A percentile compares a stretch with the other conserved stretches of the same genome.
These are phyloP conservation scores for Plasmodium cynomolgi DNA, from an alignment of 169 alveolate genomes.

Conservation along the genomic window DNA sequence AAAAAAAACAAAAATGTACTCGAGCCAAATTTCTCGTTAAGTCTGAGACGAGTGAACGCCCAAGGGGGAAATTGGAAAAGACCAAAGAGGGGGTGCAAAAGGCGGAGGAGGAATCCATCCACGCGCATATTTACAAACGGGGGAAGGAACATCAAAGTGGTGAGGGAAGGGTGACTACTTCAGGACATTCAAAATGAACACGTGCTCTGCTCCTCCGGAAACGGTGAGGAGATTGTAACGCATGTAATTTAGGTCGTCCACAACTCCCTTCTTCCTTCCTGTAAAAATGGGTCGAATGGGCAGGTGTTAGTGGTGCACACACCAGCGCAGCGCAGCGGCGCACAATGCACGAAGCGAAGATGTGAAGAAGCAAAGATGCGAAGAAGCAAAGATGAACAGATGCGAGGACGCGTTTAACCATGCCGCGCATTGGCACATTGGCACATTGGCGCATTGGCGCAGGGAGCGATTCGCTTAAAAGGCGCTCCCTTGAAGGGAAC, in stretches of 20 bases:
- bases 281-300: background rate
- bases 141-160: background rate
- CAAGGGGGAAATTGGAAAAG: background rate
- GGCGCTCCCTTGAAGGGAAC: too few species aligned
- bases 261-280: slow-evolving; percentile 46
- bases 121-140: background rate
- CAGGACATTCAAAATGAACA: slow-evolving; percentile 46
- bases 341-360: too few species aligned
- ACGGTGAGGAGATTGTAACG: slow-evolving; percentile 51
- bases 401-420: too few species aligned
- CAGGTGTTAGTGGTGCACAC: background rate
- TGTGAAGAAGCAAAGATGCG: too few species aligned
- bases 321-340: background rate
- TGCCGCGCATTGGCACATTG: too few species aligned
- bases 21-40: background rate
- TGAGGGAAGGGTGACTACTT: background rate
- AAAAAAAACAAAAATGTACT: background rate
- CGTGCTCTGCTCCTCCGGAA: slow-evolving; percentile 70
- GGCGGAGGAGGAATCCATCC: background rate
- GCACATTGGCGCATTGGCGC: too few species aligned
- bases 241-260: slow-evolving; percentile 44
- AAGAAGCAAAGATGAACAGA: too few species aligned
- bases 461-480: background rate
- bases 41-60: background rate
- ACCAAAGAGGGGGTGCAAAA: background rate